Percentiles rank a stretch among this genome's conserved stretches.
phyloP scores from a whole-genome alignment of 2,329 filamentous ascomycete genomes.

The Cytospora paraplurivora region DNA sequence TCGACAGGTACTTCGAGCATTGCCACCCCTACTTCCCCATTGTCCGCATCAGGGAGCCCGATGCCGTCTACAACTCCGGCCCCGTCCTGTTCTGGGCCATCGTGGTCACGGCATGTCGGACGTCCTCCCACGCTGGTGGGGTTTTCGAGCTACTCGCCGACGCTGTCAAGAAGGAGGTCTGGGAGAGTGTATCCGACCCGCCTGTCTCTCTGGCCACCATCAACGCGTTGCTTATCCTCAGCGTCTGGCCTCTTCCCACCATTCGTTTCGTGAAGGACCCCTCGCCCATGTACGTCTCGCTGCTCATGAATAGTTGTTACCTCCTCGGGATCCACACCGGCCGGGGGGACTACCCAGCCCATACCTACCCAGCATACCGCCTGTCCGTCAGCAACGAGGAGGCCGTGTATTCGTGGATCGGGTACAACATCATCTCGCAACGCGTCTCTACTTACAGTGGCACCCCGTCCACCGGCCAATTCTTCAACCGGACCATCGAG shows the following conservation, averaged over 20 bases:
- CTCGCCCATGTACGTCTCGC: slow-evolving; percentile 49
- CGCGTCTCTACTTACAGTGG: slow-evolving; percentile 47
- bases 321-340: slow-evolving; percentile 56
- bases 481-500: slow-evolving; percentile 54
- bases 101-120: slow-evolving; percentile 52
- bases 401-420: slow-evolving; percentile 55
- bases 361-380: slow-evolving; percentile 47
- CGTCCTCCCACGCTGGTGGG: slow-evolving; percentile 48
- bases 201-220: slow-evolving; percentile 51
- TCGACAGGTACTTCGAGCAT: slow-evolving; percentile 56
- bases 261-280: slow-evolving; percentile 56
- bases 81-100: slow-evolving; percentile 59
- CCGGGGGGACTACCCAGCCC: slow-evolving; percentile 52
- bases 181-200: slow-evolving; percentile 45
- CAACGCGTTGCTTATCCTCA: slow-evolving; percentile 54
- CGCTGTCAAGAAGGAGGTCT: slow-evolving; percentile 50
- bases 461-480: slow-evolving; percentile 46
- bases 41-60: slow-evolving; percentile 51
- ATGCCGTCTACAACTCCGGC: slow-evolving; percentile 51
- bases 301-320: slow-evolving; percentile 51
- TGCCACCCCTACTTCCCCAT: slow-evolving; percentile 58
- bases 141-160: slow-evolving; percentile 50
- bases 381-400: slow-evolving; percentile 53
- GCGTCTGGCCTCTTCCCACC: slow-evolving; percentile 54
- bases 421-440: slow-evolving; percentile 55